Evolutionary conservation across 257 asterid genomes (phyloP).

Genomic region (Nicotiana tabacum): DNA sequence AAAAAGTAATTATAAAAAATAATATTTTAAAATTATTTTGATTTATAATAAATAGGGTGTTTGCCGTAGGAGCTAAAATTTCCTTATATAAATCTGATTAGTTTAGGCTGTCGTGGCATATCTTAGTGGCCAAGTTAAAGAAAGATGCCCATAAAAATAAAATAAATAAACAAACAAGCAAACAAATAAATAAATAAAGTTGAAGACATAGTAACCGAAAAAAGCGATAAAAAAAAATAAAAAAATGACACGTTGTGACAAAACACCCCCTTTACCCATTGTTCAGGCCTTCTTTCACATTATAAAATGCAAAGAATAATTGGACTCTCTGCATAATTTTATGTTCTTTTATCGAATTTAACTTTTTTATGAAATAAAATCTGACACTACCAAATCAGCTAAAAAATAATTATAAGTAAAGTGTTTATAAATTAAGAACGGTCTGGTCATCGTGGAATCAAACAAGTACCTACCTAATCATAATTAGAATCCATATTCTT

Average conservation of each 20-base stretch:
- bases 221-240: not conserved
- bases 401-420: not conserved
- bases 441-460: not conserved
- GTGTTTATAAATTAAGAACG: no score
- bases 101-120: conserved; percentile 1
- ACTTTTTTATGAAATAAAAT: not conserved
- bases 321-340: not conserved
- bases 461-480: not conserved
- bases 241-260: not conserved
- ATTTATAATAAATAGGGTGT: no score
- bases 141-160: not conserved
- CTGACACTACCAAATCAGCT: not conserved
- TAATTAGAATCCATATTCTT: not conserved
- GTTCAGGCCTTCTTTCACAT: conserved; percentile 9
- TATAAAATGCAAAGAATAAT: conserved; percentile 26
- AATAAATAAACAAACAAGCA: no score
- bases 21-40: no score
- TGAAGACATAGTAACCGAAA: not conserved
- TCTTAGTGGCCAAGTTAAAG: conserved; percentile 29
- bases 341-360: not conserved
- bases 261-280: conserved; percentile 6
- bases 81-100: not conserved
- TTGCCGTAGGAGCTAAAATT: no score
- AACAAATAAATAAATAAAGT: not conserved
- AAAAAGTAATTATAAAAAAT: no score